Evolutionary conservation across 1,284 basidiomycete genomes (phyloP), one percentile per base, ranked within the genome.

Genomic region (Puccinia novopanici): DNA sequence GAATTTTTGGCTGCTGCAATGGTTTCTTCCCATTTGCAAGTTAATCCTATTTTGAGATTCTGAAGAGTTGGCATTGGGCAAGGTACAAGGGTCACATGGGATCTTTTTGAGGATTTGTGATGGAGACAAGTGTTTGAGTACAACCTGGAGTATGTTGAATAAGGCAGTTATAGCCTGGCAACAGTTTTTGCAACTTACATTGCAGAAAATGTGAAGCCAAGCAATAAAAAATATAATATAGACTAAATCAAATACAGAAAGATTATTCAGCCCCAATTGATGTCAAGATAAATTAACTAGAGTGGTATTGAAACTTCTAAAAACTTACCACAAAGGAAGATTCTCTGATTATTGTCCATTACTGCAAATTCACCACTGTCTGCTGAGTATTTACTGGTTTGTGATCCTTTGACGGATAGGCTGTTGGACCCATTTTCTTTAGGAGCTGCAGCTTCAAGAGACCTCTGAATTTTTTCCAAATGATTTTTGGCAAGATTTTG

Each of bases 141-240:
- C 19, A 30, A 9, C 13, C 6, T 52, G n/a, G 22, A 76, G n/a
- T 24, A 67, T 63, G 40, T 48, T 63, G 13, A 48, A 42, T 27
- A 76, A 40, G 8, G 50, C 27, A 17, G 34, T 50, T 30, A 34
- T 67, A 15, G 61, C 74, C 6, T n/a, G 45, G 2, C 30, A 22
- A 52, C 74, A 76, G 42, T 76, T 65, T 30, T 76, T 40, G 13
- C 30, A 59, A 34, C 74, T 76, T 22, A 76, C 42, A 22, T 65
- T 59, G 37, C 70, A 75, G 55, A 75, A 75, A 4, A 75, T 10
- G 42, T 75, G 55, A 34, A 75, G 72, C 72, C 74, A 76, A 17
- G 30, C 12, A 27, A 65, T 30, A 34, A 76, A 65, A 4, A 65
- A n/a, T 12, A 45, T 65, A 19, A 76, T 65, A 15, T 50, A 59